Conservation (phyloP, 305 asterid genomes). For the Vinca major region DNA sequence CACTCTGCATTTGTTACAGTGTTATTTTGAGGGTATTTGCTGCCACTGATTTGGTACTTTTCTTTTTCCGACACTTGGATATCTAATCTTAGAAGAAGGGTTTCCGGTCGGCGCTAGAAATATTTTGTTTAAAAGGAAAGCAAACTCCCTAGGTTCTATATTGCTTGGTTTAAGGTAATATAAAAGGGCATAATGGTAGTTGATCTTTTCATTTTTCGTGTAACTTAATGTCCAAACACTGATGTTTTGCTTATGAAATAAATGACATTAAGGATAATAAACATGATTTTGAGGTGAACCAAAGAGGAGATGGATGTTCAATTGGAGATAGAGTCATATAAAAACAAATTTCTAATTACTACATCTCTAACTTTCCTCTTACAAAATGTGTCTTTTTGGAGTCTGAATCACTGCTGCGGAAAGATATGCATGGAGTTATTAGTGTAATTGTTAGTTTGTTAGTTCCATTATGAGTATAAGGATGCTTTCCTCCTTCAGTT, state of each 20-base stretch:
- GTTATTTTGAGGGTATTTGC: not conserved
- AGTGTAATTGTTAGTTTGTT: not conserved
- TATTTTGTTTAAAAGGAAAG: not conserved
- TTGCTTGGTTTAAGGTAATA: not conserved
- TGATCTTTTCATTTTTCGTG: not conserved
- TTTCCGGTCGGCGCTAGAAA: not conserved
- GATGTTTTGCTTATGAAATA: not conserved
- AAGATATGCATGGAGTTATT: not conserved
- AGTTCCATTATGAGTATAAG: not conserved
- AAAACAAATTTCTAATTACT: not conserved
- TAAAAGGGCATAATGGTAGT: not conserved
- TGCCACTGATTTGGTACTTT: not conserved
- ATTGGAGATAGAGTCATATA: too few relatives aligned
- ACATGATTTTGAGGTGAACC: not conserved
- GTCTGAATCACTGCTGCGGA: not conserved
- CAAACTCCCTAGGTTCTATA: not conserved
- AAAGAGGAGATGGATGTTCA: not conserved
- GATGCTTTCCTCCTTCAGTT: not conserved
- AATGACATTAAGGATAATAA: not conserved
- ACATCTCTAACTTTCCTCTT: not conserved
- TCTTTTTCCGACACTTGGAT: not conserved
- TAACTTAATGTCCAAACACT: not conserved
- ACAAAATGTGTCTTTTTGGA: not conserved
- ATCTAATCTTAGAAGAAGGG: not conserved
- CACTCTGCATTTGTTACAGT: not conserved